These are phyloP conservation scores for Petrea volubilis DNA, from an alignment of 257 asterid genomes.

Conservation along the genomic window DNA sequence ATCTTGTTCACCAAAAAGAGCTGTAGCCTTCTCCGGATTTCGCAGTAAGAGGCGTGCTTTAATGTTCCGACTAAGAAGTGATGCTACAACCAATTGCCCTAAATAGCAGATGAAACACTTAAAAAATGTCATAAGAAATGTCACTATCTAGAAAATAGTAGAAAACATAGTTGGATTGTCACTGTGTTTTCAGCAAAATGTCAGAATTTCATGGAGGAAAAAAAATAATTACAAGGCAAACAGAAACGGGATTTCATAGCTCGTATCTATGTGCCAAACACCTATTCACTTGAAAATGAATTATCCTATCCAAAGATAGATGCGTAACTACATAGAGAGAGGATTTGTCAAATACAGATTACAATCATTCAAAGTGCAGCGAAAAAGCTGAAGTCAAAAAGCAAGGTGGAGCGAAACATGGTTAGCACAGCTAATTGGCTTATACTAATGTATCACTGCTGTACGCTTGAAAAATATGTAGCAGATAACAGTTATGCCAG, in stretches of 20 bases:
- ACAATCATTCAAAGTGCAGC: too few relatives aligned
- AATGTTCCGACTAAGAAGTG: constrained; percentile 66
- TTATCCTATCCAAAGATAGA: background rate
- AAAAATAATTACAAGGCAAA: background rate
- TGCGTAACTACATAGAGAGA: background rate
- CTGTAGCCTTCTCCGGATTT: constrained; percentile 67
- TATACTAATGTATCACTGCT: background rate
- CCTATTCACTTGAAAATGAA: background rate
- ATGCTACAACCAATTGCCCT: constrained; percentile 96
- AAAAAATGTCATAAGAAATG: background rate
- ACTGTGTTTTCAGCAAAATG: background rate
- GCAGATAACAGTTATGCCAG: background rate
- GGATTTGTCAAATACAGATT: background rate
- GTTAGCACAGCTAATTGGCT: too few relatives aligned
- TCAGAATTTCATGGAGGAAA: background rate
- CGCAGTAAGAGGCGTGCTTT: constrained; percentile 75
- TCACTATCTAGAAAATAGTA: background rate
- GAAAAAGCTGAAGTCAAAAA: too few relatives aligned
- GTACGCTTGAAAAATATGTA: background rate
- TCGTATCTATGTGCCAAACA: background rate
- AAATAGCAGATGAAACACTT: constrained; percentile 23
- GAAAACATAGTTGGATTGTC: background rate
- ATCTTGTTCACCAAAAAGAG: constrained; percentile 80
- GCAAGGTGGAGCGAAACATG: too few relatives aligned
- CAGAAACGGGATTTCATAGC: background rate